Evolutionary conservation across 2,329 filamentous ascomycete species (phyloP), one percentile per base, ranked within the genome.

Genomic region (Epichloe bromicola): DNA sequence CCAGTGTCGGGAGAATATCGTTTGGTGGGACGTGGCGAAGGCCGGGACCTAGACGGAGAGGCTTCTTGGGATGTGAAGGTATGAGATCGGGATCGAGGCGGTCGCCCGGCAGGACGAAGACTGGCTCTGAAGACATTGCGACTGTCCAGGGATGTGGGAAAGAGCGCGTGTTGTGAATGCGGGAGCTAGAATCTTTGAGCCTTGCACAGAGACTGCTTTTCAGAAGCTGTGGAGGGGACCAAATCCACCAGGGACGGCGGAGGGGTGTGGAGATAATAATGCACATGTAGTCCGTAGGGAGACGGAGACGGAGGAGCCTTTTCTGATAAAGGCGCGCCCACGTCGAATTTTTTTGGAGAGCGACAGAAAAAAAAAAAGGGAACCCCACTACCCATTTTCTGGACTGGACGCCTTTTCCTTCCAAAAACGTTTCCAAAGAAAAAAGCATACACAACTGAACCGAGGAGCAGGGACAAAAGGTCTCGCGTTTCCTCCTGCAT

Each of bases 81-180:
- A 95, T 75, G 37, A 78, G 69, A 26, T 78, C 73, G 1, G 77
- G 65, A 53, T 87, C 79, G 44, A 96, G 76, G 34, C 71, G 63
- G 59, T 96, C 89, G 57, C 93, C 90, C 0, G 93, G 93, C 6
- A 97, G 79, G 54, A 96, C 79, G 55, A 91, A 72, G 45, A 70
- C 70, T n/a, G 74, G 68, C 30, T 79, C 72, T 36, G 75, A 69
- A 23, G 76, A 67, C 80, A 85, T 85, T 8, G 33, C 23, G 14
- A n/a, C 19, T 17, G 33, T n/a, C 7, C 11, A 12, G 17, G 30
- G 6, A 30, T 26, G 33, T 39, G 15, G 38, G 48, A 3, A 12
- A 43, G 36, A 38, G 23, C 8, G 23, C 43, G 48, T n/a, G 33
- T 26, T 14, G 10, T 37, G 11, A 19, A 36, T 30, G 36, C 14